Base-by-base conservation (phyloP, 345 rosid genomes). In the Kandelia obovata region DNA sequence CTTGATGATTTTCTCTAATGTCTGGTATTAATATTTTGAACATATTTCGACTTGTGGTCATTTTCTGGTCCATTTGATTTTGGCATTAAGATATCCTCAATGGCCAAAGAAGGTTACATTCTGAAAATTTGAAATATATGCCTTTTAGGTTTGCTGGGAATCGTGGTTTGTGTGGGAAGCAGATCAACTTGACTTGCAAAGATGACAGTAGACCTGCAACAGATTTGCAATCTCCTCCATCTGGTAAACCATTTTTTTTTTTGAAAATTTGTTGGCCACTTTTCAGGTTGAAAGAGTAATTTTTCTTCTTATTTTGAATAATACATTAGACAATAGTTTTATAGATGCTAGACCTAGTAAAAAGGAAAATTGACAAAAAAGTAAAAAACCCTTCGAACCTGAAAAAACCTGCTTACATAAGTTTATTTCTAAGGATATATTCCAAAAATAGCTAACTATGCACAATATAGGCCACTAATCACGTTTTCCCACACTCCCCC, bases 81-180 rank as follows among this genome's bases (percentile, higher is more conserved):
- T 37, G 16, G 19, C 5, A 55, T 19, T 49, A 72, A 25, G 60
- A 32, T 72, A 46, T 43, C 0, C 51, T 13, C 62, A 46, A 53
- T 61, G 62, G 51, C 59, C 53, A 60, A 68, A 71, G 49, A 43
- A 53, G 26, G 27, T 49, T 31, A 26, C 11, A 5, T 16, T 30
- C 65, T 71, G 27, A 67, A 17, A 16, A 23, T 21, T 63, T 35
- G 27, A 77, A 61, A 49, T 51, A 65, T 70, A 68, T 71, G 43
- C 64, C 68, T 59, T 78, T 81, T 82, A 95, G 99, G 76, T 95
- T 90, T 77, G 55, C 39, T 34, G 99, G 98, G 65, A 95, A 95
- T 78, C 88, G 72, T 66, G 84, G 64, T 30, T 78, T 95, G 76
- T 95, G 99, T 78, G 99, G 99, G 80, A 83, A 82, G 70, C 98